Base-by-base conservation (phyloP, 225 moss, liverwort and hornwort genomes). In the Anthoceros angustus region DNA sequence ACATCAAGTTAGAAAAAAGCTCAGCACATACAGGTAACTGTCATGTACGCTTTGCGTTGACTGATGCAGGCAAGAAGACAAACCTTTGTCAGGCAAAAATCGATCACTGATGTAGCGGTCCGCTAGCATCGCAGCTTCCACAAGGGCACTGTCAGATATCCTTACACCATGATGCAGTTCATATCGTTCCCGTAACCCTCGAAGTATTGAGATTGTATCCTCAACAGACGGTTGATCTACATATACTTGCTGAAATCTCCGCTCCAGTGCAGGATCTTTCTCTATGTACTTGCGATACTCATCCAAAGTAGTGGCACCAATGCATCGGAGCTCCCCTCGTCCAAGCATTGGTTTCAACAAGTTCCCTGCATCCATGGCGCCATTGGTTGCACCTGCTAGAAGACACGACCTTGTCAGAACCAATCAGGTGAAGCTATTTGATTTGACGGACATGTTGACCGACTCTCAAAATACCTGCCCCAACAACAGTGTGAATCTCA, bases 31-130 rank as follows among this genome's bases (percentile, higher is more conserved):
- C n/a, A n/a, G n/a, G 25, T 4, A 32, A 32, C 32, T 32, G 32
- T 63, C 16, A 63, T 25, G 11, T 0, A 63, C 11, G 9, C 21
- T 24, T 12, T 3, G 12, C 16, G 4, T 24, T 63, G 21, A 63
- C 39, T 38, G 11, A 6, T 63, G 63, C 39, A 5, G 11, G 63
- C 12, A 12, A 63, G 63, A 9, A 40, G 38, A 61, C 61, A 60
- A n/a, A 89, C 93, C 93, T 82, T 95, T 95, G 62, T 98, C 95
- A 48, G 95, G 95, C 26, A 98, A 91, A 65, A 98, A 98, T 63
- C 95, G 76, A 67, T 91, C 91, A 60, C 92, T 88, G 70, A 91
- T 98, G 73, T 91, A 98, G 7, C 95, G 91, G 76, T 98, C 91
- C 40, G 95, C 72, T 62, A 98, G 78, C 78, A 98, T 73, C 25